Conservation (phyloP, 148 eudicot genomes). For the Rheum nobile region DNA sequence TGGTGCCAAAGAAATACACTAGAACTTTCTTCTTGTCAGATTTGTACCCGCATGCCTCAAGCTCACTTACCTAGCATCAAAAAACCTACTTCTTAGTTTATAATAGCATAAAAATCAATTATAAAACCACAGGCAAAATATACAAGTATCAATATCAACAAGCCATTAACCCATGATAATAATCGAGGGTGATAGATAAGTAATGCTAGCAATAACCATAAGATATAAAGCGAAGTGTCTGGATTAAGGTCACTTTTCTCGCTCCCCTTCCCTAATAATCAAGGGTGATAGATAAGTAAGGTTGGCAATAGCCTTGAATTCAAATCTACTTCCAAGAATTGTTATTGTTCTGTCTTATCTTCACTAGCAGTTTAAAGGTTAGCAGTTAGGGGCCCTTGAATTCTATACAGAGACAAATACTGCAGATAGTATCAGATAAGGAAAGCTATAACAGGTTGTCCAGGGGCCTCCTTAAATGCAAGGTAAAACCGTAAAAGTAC, state of each 20-base stretch:
- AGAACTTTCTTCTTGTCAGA: conserved; percentile 76
- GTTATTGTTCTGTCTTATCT: background rate
- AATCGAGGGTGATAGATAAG: too few species aligned
- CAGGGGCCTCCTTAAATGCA: background rate
- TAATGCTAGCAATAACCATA: background rate
- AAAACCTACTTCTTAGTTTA: background rate
- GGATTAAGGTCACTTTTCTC: background rate
- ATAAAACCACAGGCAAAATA: background rate
- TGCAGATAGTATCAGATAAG: background rate
- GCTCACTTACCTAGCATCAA: conserved; percentile 73
- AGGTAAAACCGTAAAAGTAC: background rate
- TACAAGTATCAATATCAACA: background rate
- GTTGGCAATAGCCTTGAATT: too few species aligned
- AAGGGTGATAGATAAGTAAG: too few species aligned
- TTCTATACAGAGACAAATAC: background rate
- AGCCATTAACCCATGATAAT: too few species aligned
- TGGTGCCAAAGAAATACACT: conserved; percentile 78
- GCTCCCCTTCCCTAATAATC: background rate
- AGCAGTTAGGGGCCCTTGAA: background rate
- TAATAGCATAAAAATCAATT: background rate
- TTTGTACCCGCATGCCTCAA: conserved; percentile 75
- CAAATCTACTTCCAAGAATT: background rate
- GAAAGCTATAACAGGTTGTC: background rate
- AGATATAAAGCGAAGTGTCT: background rate
- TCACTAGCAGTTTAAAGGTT: background rate